These are phyloP conservation scores for Cladosporium phlei DNA, from an alignment of 2,329 filamentous ascomycete species.

Conservation along the genomic window DNA sequence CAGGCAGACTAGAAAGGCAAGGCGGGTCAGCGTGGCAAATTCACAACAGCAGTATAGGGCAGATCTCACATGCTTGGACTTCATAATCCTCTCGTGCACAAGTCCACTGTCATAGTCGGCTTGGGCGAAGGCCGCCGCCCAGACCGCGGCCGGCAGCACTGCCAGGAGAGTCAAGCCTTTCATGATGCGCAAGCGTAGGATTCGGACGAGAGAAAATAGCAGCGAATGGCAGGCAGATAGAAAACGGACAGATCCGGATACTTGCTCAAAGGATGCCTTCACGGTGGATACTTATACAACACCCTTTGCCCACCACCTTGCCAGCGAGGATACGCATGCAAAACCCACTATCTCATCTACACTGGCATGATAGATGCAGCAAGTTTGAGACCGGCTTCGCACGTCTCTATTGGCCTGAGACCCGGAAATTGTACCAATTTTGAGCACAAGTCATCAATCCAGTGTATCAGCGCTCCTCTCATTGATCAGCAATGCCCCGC, in stretches of 20 bases:
- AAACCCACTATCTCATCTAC: not conserved
- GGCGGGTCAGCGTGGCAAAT: not conserved
- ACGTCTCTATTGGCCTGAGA: too few relatives aligned
- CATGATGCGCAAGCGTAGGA: slow-evolving; percentile 1
- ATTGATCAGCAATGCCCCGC: not conserved
- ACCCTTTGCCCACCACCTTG: not conserved
- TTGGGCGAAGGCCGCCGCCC: not conserved
- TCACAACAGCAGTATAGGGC: not conserved
- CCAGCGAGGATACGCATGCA: not conserved
- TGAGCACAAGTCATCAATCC: not conserved
- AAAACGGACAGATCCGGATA: not conserved
- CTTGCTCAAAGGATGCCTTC: not conserved
- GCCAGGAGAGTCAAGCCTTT: not conserved
- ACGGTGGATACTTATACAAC: not conserved
- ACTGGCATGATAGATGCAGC: not conserved
- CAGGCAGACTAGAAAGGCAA: not conserved
- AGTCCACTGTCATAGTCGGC: not conserved
- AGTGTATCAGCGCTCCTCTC: not conserved
- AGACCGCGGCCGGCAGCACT: slow-evolving; percentile 1
- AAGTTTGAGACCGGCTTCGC: too few relatives aligned
- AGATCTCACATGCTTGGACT: not conserved
- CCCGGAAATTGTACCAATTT: too few relatives aligned
- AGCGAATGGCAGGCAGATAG: not conserved
- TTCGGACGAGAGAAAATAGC: not conserved
- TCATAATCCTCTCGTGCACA: slow-evolving; percentile 2